Conservation (phyloP, 805 yeast species). For the Torulaspora maleeae region DNA sequence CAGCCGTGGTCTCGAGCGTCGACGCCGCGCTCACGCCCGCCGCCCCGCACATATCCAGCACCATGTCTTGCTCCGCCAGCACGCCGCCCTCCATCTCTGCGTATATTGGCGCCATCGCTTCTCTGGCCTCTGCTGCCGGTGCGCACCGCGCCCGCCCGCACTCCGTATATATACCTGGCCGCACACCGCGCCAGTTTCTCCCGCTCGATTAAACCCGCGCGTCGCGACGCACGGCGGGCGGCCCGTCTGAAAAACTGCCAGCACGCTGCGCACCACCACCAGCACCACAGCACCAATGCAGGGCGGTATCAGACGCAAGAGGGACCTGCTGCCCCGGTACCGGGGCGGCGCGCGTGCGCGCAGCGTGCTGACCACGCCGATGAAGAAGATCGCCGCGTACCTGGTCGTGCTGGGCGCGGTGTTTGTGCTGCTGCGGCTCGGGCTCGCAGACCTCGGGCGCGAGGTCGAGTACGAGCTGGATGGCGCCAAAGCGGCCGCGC, state of each 20-base stretch:
- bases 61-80: background rate
- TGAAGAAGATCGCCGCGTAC: slow-evolving; percentile 43
- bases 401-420: slow-evolving; percentile 33
- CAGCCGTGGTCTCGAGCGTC: slow-evolving; percentile 5
- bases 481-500: slow-evolving; percentile 1
- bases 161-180: too few relatives aligned
- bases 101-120: too few relatives aligned
- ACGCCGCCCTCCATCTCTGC: too few relatives aligned
- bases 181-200: too few relatives aligned
- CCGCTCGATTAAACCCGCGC: too few relatives aligned
- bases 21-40: slow-evolving; percentile 1
- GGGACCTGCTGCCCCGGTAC: slow-evolving; percentile 41
- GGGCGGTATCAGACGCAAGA: slow-evolving; percentile 34
- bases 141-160: too few relatives aligned
- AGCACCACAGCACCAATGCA: slow-evolving; percentile 20
- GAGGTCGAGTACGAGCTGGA: slow-evolving; percentile 31
- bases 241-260: background rate
- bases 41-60: slow-evolving; percentile 2
- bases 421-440: slow-evolving; percentile 31
- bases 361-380: slow-evolving; percentile 42
- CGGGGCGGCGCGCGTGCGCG: slow-evolving; percentile 25
- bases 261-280: background rate
- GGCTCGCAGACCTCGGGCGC: slow-evolving; percentile 17
- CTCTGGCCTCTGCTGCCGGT: too few relatives aligned
- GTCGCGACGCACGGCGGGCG: background rate